Conservation (phyloP, 169 alveolate species). For the Prorocentrum cordatum region DNA sequence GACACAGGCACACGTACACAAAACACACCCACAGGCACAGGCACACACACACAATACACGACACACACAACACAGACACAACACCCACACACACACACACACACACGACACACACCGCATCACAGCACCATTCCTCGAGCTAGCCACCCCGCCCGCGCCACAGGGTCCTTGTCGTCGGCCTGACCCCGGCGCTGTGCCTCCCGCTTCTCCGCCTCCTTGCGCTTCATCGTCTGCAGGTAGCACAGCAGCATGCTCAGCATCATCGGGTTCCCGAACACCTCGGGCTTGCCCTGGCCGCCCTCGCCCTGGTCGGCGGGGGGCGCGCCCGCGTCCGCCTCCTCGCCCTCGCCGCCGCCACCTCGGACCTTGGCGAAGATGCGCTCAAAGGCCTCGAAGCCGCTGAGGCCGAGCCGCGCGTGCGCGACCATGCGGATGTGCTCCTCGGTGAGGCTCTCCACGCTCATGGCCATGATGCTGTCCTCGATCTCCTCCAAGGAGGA, state of each 20-base stretch:
- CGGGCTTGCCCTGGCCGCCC: not conserved
- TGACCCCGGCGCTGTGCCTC: too few species aligned
- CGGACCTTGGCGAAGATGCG: conserved; percentile 9
- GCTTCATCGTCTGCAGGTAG: conserved; percentile 35
- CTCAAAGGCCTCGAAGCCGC: conserved; percentile 22
- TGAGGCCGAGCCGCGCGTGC: conserved; percentile 9
- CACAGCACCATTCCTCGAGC: too few species aligned
- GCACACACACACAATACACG: too few species aligned
- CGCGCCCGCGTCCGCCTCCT: too few species aligned
- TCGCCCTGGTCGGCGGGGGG: not conserved
- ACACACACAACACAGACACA: too few species aligned
- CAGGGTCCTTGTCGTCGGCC: too few species aligned
- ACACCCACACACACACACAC: too few species aligned
- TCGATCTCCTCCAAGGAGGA: not conserved
- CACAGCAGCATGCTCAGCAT: conserved; percentile 59
- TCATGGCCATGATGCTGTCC: not conserved
- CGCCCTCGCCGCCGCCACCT: not conserved
- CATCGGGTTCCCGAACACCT: conserved; percentile 49
- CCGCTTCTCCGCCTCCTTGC: too few species aligned
- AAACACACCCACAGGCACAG: too few species aligned
- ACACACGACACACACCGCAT: too few species aligned
- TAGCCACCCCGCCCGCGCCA: too few species aligned
- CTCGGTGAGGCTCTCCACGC: conserved; percentile 20
- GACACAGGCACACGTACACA: too few species aligned
- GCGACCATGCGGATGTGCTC: conserved; percentile 55